Percentiles rank a stretch among this genome's conserved stretches.
Evolutionary conservation across 2,329 filamentous ascomycete genomes (phyloP).

Genomic region (Plectosphaerella cucumerina): DNA sequence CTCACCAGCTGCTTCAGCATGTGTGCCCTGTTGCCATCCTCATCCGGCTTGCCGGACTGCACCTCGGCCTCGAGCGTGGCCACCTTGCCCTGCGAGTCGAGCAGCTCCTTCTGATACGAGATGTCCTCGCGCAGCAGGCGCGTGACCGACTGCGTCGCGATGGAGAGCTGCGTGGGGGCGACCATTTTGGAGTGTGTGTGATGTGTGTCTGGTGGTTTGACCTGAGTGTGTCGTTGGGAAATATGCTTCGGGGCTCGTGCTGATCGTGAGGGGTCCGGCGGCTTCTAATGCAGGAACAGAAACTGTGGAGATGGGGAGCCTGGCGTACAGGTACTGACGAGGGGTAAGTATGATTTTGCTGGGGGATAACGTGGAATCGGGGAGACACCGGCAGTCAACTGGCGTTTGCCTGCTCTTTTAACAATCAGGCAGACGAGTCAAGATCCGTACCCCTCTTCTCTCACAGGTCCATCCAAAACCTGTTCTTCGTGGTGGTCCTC

Average conservation of each 20-base stretch:
- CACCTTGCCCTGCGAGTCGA: conserved; percentile 68
- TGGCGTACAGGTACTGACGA: no score
- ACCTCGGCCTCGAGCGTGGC: conserved; percentile 62
- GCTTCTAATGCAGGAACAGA: conserved; percentile 3
- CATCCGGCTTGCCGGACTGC: conserved; percentile 40
- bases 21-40: conserved; percentile 73
- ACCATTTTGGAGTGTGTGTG: conserved; percentile 53
- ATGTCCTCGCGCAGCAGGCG: conserved; percentile 89
- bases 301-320: not conserved
- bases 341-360: no score
- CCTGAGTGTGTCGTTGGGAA: not conserved
- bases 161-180: conserved; percentile 69
- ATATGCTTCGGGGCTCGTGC: not conserved
- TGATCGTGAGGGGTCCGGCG: not conserved
- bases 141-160: conserved; percentile 73
- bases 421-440: no score
- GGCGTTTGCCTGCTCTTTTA: no score
- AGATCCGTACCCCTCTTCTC: no score
- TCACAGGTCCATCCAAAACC: no score
- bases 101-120: conserved; percentile 84
- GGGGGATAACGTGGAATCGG: no score
- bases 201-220: not conserved
- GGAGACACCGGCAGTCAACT: no score
- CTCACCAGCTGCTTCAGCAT: conserved; percentile 82
- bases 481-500: no score